phyloP scores from a whole-genome alignment of 768 basidiomycete species.

The Suillus lakei region DNA sequence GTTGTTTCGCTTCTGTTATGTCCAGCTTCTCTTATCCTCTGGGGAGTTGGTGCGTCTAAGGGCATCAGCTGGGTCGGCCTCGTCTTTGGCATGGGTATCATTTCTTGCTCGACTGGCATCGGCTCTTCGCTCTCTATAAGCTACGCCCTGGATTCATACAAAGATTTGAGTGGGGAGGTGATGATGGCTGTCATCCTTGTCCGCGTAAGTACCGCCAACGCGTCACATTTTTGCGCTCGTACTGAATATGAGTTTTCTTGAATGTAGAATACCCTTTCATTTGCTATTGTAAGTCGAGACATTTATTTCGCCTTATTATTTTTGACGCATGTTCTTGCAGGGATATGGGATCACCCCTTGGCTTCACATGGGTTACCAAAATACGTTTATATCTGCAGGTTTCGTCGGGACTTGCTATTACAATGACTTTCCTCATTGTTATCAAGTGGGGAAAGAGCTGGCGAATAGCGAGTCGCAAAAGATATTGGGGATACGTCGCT shows the following conservation, averaged over 20 bases:
- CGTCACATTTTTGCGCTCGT: not conserved
- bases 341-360: slow-evolving; percentile 27
- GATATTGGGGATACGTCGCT: slow-evolving; percentile 25
- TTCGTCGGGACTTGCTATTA: slow-evolving; percentile 25
- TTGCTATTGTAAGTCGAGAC: slow-evolving; percentile 20
- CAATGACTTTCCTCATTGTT: slow-evolving; percentile 23
- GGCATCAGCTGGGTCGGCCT: slow-evolving; percentile 19
- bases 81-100: slow-evolving; percentile 26
- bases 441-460: slow-evolving; percentile 22
- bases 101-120: slow-evolving; percentile 26
- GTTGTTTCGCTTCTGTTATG: slow-evolving; percentile 22
- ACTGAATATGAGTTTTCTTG: not conserved
- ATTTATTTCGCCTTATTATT: not conserved
- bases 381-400: slow-evolving; percentile 22
- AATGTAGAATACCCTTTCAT: slow-evolving; percentile 22
- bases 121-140: slow-evolving; percentile 23
- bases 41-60: slow-evolving; percentile 25
- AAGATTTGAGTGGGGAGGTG: slow-evolving; percentile 23
- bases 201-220: slow-evolving; percentile 14
- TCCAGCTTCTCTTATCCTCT: slow-evolving; percentile 23
- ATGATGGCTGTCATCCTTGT: slow-evolving; percentile 27
- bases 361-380: slow-evolving; percentile 23
- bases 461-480: slow-evolving; percentile 19
- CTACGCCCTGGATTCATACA: slow-evolving; percentile 26
- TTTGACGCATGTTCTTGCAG: slow-evolving; percentile 7